phyloP scores from a whole-genome alignment of 208 protist species.

The Trypanosoma brucei region DNA sequence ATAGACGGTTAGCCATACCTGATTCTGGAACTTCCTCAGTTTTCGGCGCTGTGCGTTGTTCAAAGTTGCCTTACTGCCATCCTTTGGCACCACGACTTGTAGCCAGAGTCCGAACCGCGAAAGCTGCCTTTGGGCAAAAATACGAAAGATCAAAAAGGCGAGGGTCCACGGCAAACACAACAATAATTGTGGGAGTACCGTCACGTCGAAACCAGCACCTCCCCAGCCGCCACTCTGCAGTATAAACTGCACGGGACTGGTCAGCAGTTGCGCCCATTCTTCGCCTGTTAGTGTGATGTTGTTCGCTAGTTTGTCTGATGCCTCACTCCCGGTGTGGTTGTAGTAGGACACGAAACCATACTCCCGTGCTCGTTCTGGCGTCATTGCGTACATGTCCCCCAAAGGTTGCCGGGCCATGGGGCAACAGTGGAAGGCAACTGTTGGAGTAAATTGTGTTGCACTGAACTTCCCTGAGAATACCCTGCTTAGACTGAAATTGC shows the following conservation, averaged over 20 bases:
- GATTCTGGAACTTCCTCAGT: constrained; percentile 69
- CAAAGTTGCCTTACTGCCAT: constrained; percentile 26
- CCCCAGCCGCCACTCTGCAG: constrained; percentile 14
- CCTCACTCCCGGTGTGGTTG: constrained; percentile 13
- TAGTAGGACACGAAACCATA: constrained; percentile 20
- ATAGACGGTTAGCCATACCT: constrained; percentile 62
- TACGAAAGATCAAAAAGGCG: constrained; percentile 46
- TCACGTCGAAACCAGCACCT: constrained; percentile 42
- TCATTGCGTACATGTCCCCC: constrained; percentile 14
- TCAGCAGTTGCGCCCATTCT: constrained; percentile 21
- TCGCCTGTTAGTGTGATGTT: constrained; percentile 22
- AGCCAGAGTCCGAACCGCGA: constrained; percentile 49
- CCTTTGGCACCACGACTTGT: constrained; percentile 36
- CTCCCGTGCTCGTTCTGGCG: constrained; percentile 6
- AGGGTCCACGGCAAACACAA: constrained; percentile 44
- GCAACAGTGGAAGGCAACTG: constrained; percentile 6
- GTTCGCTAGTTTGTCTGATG: constrained; percentile 2
- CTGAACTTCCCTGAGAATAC: constrained; percentile 1
- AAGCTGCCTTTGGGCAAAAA: constrained; percentile 33
- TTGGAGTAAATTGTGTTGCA: constrained; percentile 18
- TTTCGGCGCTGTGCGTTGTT: constrained; percentile 24
- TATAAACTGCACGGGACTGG: constrained; percentile 18
- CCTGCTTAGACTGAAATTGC: not conserved
- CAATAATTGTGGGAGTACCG: constrained; percentile 21
- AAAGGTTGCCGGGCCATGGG: not conserved